A percentile compares a stretch with the other conserved stretches of the same genome.
Conservation (phyloP, 2,329 filamentous ascomycete species). For the Diaporthe longicolla region DNA sequence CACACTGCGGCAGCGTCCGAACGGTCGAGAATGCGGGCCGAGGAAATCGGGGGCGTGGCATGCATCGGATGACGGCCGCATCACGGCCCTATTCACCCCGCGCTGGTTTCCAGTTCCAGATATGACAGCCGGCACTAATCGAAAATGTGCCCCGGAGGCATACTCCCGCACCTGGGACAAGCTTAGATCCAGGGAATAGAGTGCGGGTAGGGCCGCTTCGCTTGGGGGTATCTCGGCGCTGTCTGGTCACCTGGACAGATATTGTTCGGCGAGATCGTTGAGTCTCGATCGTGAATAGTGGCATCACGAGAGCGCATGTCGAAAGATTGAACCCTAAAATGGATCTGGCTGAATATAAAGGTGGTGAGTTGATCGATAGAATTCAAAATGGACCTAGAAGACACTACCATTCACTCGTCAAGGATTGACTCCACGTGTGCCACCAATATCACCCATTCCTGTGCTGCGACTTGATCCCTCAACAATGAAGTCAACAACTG, state of each 20-base stretch:
- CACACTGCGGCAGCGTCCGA: conserved; percentile 9
- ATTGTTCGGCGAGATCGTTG: background rate
- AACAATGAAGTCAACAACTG: background rate
- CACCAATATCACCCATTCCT: background rate
- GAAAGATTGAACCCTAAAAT: background rate
- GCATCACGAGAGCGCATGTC: background rate
- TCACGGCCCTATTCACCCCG: conserved; percentile 31
- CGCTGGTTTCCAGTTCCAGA: conserved; percentile 31
- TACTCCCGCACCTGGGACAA: conserved; percentile 14
- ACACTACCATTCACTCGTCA: background rate
- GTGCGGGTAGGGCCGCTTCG: conserved; percentile 25
- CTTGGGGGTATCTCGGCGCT: conserved; percentile 25
- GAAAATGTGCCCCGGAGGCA: conserved; percentile 22
- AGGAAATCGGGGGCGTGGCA: conserved; percentile 8
- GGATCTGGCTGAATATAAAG: background rate
- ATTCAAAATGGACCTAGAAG: background rate
- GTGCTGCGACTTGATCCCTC: background rate
- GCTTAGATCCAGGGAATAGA: conserved; percentile 11
- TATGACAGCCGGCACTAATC: conserved; percentile 27
- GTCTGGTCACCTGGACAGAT: conserved; percentile 14
- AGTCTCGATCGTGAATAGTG: conserved; percentile 5
- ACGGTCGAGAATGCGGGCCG: conserved; percentile 22
- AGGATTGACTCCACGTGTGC: background rate
- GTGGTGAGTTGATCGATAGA: no score
- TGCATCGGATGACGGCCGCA: conserved; percentile 25